These are phyloP conservation scores for Hevea brasiliensis DNA, from an alignment of 345 rosid species.

Conservation along the genomic window DNA sequence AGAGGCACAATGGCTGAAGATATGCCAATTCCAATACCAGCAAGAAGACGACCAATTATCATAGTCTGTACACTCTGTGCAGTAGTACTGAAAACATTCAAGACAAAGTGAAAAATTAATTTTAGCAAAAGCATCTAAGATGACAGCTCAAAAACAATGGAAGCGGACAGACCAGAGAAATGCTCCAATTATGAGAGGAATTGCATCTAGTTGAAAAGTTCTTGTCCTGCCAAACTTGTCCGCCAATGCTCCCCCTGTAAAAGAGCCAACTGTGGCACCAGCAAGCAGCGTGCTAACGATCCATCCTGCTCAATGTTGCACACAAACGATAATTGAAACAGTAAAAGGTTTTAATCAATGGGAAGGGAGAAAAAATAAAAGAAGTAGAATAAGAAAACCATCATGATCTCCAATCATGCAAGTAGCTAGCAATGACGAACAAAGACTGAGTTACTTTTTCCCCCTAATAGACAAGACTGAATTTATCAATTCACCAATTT, in stretches of 20 bases:
- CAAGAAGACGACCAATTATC: slow-evolving; percentile 94
- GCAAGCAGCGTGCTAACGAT: slow-evolving; percentile 94
- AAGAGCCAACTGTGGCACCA: slow-evolving; percentile 94
- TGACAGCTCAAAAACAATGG: slow-evolving; percentile 7
- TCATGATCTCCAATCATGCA: background rate
- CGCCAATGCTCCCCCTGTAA: slow-evolving; percentile 92
- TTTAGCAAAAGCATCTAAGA: slow-evolving; percentile 2
- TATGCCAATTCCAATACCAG: slow-evolving; percentile 97
- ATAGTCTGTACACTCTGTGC: slow-evolving; percentile 87
- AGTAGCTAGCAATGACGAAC: background rate
- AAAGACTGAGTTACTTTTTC: background rate
- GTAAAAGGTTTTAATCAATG: background rate
- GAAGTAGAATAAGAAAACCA: background rate
- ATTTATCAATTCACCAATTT: background rate
- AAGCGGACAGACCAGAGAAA: slow-evolving; percentile 59
- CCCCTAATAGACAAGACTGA: background rate
- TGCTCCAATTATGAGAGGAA: slow-evolving; percentile 86
- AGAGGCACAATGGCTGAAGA: slow-evolving; percentile 96
- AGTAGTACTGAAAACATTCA: slow-evolving; percentile 59
- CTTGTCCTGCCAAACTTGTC: slow-evolving; percentile 93
- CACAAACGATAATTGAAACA: background rate
- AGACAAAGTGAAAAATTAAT: slow-evolving; percentile 21
- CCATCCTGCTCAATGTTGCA: slow-evolving; percentile 69
- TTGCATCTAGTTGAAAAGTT: slow-evolving; percentile 90
- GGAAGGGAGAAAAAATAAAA: no score